These are phyloP conservation scores for Mycena galericulata DNA, from an alignment of 768 basidiomycete species.

Conservation along the genomic window DNA sequence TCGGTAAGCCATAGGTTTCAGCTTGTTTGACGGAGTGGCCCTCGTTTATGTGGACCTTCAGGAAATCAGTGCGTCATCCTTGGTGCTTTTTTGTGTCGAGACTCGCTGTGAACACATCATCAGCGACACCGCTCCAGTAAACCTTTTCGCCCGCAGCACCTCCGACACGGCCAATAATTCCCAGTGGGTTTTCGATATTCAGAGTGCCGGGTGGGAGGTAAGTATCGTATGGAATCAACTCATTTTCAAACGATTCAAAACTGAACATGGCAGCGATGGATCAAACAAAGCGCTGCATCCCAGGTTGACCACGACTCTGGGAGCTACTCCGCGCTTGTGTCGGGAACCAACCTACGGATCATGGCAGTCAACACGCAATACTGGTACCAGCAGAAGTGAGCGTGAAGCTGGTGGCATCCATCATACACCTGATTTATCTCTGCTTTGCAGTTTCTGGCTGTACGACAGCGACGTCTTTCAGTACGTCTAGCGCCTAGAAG, in stretches of 20 bases:
- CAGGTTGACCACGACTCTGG: slow-evolving; percentile 47
- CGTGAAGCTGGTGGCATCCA: neutral
- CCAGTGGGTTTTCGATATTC: slow-evolving; percentile 52
- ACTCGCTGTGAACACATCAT: neutral
- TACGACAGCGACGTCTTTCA: slow-evolving; percentile 52
- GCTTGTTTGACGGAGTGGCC: neutral
- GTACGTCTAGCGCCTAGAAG: slow-evolving; percentile 34
- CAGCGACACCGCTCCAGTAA: slow-evolving; percentile 55
- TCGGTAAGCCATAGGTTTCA: slow-evolving; percentile 34
- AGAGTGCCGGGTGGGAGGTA: slow-evolving; percentile 44
- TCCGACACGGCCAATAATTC: slow-evolving; percentile 39
- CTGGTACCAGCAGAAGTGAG: slow-evolving; percentile 51
- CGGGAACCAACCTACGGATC: slow-evolving; percentile 48
- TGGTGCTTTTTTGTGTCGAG: neutral
- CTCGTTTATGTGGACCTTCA: neutral
- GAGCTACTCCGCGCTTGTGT: slow-evolving; percentile 48
- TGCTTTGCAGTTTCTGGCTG: slow-evolving; percentile 48
- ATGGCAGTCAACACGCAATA: slow-evolving; percentile 55
- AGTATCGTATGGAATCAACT: neutral
- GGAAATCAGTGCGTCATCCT: slow-evolving; percentile 9
- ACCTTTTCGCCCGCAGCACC: slow-evolving; percentile 51
- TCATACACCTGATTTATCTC: neutral
- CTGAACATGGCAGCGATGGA: slow-evolving; percentile 44
- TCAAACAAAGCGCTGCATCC: slow-evolving; percentile 42
- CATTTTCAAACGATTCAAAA: neutral